Evolutionary conservation across 441 rosid genomes (phyloP).

Genomic region (Oxalis stricta): DNA sequence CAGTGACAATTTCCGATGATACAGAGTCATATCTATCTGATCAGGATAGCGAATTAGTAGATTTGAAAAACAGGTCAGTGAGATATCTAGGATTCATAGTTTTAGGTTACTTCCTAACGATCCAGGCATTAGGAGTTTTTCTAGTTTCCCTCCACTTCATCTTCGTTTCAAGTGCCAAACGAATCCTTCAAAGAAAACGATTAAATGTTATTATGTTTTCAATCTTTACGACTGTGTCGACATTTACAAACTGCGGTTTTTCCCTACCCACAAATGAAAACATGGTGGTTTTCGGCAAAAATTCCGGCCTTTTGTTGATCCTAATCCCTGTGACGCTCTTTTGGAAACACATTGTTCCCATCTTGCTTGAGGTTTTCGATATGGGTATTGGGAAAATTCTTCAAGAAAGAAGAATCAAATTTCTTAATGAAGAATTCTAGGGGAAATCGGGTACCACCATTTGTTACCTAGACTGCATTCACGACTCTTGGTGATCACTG

Average conservation of each 20-base stretch:
- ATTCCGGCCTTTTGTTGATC: slow-evolving; percentile 40
- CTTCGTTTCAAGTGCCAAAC: slow-evolving; percentile 19
- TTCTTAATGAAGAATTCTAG: slow-evolving; percentile 23
- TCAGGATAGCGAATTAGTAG: too few species aligned
- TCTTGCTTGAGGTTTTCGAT: slow-evolving; percentile 21
- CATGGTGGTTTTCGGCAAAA: slow-evolving; percentile 37
- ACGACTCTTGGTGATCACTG: slow-evolving; percentile 20
- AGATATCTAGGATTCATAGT: slow-evolving; percentile 23
- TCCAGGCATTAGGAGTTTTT: slow-evolving; percentile 17
- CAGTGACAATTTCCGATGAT: background rate
- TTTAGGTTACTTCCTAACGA: slow-evolving; percentile 17
- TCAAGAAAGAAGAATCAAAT: slow-evolving; percentile 17
- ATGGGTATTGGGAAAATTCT: slow-evolving; percentile 24
- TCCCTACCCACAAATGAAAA: slow-evolving; percentile 56
- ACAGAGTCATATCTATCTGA: too few species aligned
- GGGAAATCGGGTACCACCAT: slow-evolving; percentile 31
- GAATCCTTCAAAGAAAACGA: slow-evolving; percentile 19
- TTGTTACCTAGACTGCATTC: slow-evolving; percentile 20
- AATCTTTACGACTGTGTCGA: slow-evolving; percentile 30
- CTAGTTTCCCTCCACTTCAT: slow-evolving; percentile 19
- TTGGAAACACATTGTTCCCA: slow-evolving; percentile 50
- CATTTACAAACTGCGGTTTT: slow-evolving; percentile 38
- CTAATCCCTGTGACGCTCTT: slow-evolving; percentile 31
- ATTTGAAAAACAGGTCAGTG: slow-evolving; percentile 12
- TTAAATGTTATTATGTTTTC: slow-evolving; percentile 28